Base-by-base conservation (phyloP, 345 rosid species). In the Syzygium aromaticum region DNA sequence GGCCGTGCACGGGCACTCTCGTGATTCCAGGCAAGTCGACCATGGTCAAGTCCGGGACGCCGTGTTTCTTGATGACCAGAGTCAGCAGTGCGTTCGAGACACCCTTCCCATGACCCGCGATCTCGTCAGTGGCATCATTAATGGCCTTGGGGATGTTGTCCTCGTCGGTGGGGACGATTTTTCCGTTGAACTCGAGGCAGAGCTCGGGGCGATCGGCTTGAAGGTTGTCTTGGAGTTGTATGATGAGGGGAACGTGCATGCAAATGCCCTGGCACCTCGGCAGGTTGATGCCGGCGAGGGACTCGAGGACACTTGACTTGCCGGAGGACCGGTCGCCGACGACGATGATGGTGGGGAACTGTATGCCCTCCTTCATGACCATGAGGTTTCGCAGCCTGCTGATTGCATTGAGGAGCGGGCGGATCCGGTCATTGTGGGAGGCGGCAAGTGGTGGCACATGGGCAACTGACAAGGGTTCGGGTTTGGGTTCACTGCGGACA, bases 21-120 rank as follows among this genome's bases (percentile, higher is more conserved):
- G 94, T 93, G 67, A 94, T 94, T 14, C 92, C 94, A 0, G 96
- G 96, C 27, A 94, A 92, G 90, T 94, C 96, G 17, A 94, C 91
- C 93, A 93, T 92, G 1, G 94, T 93, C 0, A 94, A 54, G 84
- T 94, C 94, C 6, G 95, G 94, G 25, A 92, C 93, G 23, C 90
- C 95, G 1, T 11, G 12, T 61, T 91, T 94, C 63, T 90, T 92
- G 28, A 94, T 93, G 1, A 90, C 90, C 27, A 94, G 87, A 1
- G 96, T 93, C 56, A 94, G 17, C 2, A 92, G 89, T 43, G 86
- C 40, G 59, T 91, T 90, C 1, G 94, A 92, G 1, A 93, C 92
- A 1, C 93, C 92, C 56, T 94, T 93, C 10, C 94, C 92, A 23
- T 52, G 40, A 10, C 94, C 92, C 22, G 92, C 93, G 43, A 94